phyloP scores from a whole-genome alignment of 225 moss, liverwort and hornwort genomes.

The Polytrichum commune region DNA sequence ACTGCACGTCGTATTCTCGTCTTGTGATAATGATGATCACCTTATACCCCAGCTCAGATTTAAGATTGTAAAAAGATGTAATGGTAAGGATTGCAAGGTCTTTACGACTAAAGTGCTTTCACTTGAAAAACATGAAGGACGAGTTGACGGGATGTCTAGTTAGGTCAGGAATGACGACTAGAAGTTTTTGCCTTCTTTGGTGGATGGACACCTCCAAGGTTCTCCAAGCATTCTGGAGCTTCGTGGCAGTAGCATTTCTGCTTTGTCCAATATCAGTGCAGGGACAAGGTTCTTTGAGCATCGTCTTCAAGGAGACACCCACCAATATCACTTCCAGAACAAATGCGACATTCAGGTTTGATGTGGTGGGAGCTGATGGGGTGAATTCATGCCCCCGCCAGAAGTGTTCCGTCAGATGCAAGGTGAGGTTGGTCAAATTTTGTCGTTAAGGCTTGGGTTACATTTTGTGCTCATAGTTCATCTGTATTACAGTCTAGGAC shows the following conservation, averaged over 20 bases:
- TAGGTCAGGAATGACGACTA: slow-evolving; percentile 11
- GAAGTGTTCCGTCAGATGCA: slow-evolving; percentile 34
- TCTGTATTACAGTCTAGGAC: no score
- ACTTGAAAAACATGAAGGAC: not conserved
- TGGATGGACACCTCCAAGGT: slow-evolving; percentile 24
- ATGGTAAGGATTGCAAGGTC: no score
- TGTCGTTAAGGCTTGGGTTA: no score
- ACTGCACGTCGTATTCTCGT: not conserved
- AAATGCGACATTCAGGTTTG: slow-evolving; percentile 32
- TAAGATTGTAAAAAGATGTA: not conserved
- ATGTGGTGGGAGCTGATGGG: slow-evolving; percentile 27
- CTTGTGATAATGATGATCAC: not conserved
- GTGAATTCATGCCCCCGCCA: slow-evolving; percentile 27
- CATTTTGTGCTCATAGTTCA: no score
- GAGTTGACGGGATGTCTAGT: not conserved
- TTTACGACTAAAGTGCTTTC: not conserved
- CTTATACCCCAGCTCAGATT: not conserved
- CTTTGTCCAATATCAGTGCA: slow-evolving; percentile 14
- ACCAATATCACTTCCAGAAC: slow-evolving; percentile 17
- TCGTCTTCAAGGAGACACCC: slow-evolving; percentile 28
- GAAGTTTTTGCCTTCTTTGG: slow-evolving; percentile 2
- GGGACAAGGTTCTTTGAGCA: slow-evolving; percentile 11
- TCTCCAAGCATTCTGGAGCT: slow-evolving; percentile 18
- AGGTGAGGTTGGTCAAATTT: slow-evolving; percentile 18
- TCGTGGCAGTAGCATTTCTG: slow-evolving; percentile 16